A percentile compares a stretch with the other conserved stretches of the same genome.
Conservation (phyloP, 352 stramenopile genomes). For the Globisporangium paddicum region DNA sequence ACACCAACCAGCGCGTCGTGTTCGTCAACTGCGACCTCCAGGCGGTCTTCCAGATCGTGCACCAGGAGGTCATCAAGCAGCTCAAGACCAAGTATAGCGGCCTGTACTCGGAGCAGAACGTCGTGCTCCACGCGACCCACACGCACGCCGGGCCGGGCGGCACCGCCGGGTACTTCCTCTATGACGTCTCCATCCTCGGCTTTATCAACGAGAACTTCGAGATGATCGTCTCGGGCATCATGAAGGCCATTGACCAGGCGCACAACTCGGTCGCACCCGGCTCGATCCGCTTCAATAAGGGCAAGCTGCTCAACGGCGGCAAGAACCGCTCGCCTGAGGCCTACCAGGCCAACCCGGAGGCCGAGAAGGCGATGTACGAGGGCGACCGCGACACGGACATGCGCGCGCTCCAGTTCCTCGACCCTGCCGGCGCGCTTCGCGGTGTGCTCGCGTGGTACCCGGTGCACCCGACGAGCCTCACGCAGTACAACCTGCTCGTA, state of each 20-base stretch:
- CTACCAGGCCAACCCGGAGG: constrained; percentile 62
- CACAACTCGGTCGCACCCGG: constrained; percentile 43
- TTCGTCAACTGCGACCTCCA: constrained; percentile 47
- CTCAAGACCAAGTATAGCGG: constrained; percentile 21
- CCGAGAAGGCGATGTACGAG: constrained; percentile 49
- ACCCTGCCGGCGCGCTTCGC: constrained; percentile 18
- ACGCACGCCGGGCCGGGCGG: constrained; percentile 72
- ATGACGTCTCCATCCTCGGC: constrained; percentile 37
- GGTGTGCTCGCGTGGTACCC: constrained; percentile 64
- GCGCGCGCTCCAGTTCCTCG: constrained; percentile 50
- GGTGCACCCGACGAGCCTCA: constrained; percentile 77
- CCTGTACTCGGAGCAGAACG: constrained; percentile 52
- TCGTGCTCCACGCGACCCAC: constrained; percentile 70
- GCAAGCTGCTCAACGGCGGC: constrained; percentile 22
- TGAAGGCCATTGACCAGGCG: constrained; percentile 45
- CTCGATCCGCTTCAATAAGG: constrained; percentile 31
- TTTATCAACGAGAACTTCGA: constrained; percentile 54
- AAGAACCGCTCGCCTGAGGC: constrained; percentile 65
- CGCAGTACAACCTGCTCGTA: constrained; percentile 56
- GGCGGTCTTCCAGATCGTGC: constrained; percentile 46
- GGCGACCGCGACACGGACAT: constrained; percentile 65
- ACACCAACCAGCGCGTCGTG: constrained; percentile 27
- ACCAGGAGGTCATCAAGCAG: constrained; percentile 37
- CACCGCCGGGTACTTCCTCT: constrained; percentile 70
- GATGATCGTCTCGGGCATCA: constrained; percentile 58